Evolutionary conservation across 2,329 filamentous ascomycete genomes (phyloP).

Genomic region (Apiospora malaysiana): DNA sequence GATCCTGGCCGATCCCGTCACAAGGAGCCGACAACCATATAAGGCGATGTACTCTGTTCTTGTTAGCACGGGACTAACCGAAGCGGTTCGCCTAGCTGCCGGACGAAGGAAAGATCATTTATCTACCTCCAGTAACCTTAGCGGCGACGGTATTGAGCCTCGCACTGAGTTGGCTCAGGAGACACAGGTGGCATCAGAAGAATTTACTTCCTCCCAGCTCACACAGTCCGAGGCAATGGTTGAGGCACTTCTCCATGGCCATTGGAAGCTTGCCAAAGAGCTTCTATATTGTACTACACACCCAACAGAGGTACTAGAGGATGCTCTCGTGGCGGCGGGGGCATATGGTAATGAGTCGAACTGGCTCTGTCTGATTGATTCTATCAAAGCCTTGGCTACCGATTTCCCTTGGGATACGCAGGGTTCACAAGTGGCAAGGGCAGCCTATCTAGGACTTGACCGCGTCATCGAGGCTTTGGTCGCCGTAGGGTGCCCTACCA

Average conservation of each 20-base stretch:
- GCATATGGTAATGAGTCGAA: neutral
- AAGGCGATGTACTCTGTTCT: neutral
- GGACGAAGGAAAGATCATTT: neutral
- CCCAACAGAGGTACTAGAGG: neutral
- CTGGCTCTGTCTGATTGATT: neutral
- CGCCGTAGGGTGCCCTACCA: neutral
- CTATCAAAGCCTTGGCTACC: neutral
- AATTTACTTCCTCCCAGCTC: too few species aligned
- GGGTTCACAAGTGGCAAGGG: neutral
- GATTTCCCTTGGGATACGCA: neutral
- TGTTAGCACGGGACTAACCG: neutral
- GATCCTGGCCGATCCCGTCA: neutral
- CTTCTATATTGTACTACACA: neutral
- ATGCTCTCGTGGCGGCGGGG: neutral
- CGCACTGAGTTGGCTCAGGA: too few species aligned
- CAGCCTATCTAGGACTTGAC: neutral
- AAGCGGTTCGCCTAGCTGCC: neutral
- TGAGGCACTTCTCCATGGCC: neutral
- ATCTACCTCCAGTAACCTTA: too few species aligned
- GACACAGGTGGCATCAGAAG: too few species aligned
- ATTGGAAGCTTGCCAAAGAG: neutral
- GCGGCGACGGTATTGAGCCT: too few species aligned
- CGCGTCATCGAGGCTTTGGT: neutral
- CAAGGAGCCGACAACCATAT: neutral
- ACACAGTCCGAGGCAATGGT: neutral